Base-by-base conservation (phyloP, 192 early-diverging fungal genomes). In the Backusella tarrabulga region DNA sequence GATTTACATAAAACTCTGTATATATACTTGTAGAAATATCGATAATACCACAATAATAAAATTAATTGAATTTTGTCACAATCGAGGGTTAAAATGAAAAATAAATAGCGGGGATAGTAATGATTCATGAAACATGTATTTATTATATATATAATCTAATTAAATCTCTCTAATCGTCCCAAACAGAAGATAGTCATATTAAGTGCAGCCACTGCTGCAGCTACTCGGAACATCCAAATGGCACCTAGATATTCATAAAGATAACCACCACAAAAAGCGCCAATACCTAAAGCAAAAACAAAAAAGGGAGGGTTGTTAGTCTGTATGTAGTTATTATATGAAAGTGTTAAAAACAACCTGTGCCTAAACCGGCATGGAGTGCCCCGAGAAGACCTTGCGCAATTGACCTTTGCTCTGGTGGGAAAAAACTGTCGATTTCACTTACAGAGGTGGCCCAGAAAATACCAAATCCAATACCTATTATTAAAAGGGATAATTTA, bases 351-450 rank as follows among this genome's bases (percentile, higher is more conserved):
- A 32, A 32, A 32, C 32, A 32, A 32, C 32, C 80, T 35, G 54
- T 72, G 2, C 80, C 80, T 35, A 78, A 70, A 14, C 77, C 80
- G 8, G 72, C 72, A 40, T 75, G 73, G 8, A 77, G 46, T 7
- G 77, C 80, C 56, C 73, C 80, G 4, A 82, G 54, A 21, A 78
- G 72, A n/a, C 80, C 80, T 68, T 82, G 80, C 26, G 80, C 80
- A 17, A 82, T 74, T 1, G 77, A 73, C 15, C 80, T 74, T 56
- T 82, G 80, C 23, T 82, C 80, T 14, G 73, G 67, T 42, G 80
- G 73, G 68, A 82, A 82, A 36, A 77, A 82, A 0, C 68, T 36
- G 29, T 82, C 80, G 6, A 82, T 74, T 69, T 82, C 73, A 60
- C 71, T 76, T 2, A 82, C 80, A 17, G 77, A 54, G 11, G 77